Evolutionary conservation across 495 filamentous ascomycete genomes (phyloP), one percentile per base, ranked within the genome.

Genomic region (Aspergillus ostianus): DNA sequence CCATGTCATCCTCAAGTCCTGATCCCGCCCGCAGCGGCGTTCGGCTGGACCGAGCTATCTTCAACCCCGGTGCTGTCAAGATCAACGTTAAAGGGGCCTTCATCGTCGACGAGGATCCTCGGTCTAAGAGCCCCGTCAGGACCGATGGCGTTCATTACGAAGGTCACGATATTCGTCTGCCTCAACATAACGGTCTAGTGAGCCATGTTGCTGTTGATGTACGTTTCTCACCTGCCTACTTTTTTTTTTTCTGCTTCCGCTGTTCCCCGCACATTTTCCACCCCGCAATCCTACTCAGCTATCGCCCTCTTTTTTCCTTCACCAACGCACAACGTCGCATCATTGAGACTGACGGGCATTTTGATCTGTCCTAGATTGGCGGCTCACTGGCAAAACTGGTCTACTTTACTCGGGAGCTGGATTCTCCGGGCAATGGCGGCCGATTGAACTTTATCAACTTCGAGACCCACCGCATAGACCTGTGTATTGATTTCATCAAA

Each of bases 121-220:
- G 78, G 51, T 76, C 79, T 23, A 70, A 73, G 54, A 79, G 74
- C 44, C 75, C 78, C 0, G 72, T 74, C 17, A 75, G 75, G 20
- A 78, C 79, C 29, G 83, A 87, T 56, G 86, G 85, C 19, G 84
- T 82, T 29, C 83, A 87, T 58, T 87, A 93, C 67, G 90, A 92
- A 67, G 91, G 89, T 26, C 89, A 88, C 64, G 93, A 97, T 68
- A 98, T 98, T 65, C 84, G 94, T n/a, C 80, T 98, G 15, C 94
- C 94, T 21, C 92, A 97, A 70, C 94, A 98, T 73, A 95, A 88
- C 12, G 87, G 88, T 21, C 84, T 93, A 2, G 92, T 98, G 49
- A 96, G 92, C 76, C 94, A 98, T 82, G 89, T 98, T 51, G 94
- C 94, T 57, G 86, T 97, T 57, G 94, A 98, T 85, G 92, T 95